Base-by-base conservation (phyloP, 768 basidiomycete species). In the Tephrocybe sp. region DNA sequence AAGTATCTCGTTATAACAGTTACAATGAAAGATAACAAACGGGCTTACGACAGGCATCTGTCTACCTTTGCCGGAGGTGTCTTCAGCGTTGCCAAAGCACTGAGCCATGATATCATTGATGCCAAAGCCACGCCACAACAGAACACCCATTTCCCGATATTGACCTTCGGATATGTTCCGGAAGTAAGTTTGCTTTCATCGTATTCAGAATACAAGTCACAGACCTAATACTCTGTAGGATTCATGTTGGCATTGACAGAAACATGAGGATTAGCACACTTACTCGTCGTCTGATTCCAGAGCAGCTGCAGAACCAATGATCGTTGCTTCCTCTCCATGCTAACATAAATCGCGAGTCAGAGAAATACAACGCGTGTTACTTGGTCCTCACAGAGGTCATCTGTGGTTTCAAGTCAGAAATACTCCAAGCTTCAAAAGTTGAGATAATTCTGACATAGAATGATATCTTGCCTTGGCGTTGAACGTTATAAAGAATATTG, bases 121-220 rank as follows among this genome's bases (percentile, higher is more conserved):
- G 15, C 79, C 73, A 63, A 89, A 95, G 18, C 85, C 90, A 33
- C 94, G 80, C 86, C 91, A 94, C 1, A 95, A 71, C 7, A 97
- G 75, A 4, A 94, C 93, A 36, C 91, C 94, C 73, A 91, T 83
- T 74, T 91, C 92, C 47, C 91, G 87, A 61, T 97, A 97, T 75
- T 97, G 94, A 41, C 86, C 88, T 90, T 56, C 21, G 13, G 34
- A 51, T 53, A 56, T 22, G 18, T 29, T 34, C 39, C 30, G 18
- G 37, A 22, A 23, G 33, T 29, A 36, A 39, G 49, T 25, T 18
- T 36, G 41, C 9, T 18, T 16, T 50, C 21, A 19, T 18, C 23
- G n/a, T 19, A 25, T 41, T 4, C 2, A 37, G 8, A 16, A 12
- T 13, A 8, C 24, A 13, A 8, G 19, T 21, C 19, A 66, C 78